Evolutionary conservation across 345 rosid species (phyloP).

Genomic region (Turritis glabra): DNA sequence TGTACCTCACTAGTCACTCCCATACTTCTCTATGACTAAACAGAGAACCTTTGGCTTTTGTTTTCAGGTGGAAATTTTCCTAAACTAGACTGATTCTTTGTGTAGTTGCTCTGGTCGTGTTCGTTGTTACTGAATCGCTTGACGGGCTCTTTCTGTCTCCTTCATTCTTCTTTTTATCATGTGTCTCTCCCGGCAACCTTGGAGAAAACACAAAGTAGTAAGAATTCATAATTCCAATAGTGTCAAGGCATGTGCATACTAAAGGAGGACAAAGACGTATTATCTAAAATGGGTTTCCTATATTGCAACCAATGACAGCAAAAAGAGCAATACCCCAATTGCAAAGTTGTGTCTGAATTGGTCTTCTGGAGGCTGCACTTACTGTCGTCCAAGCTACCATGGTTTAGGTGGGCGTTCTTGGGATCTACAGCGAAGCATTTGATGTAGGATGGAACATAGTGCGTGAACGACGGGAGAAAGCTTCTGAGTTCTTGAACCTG

Average conservation of each 20-base stretch:
- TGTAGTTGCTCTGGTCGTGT: conserved; percentile 3
- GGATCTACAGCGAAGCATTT: conserved; percentile 57
- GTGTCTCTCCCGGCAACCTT: conserved; percentile 63
- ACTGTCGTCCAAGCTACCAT: conserved; percentile 44
- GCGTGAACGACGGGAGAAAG: conserved; percentile 54
- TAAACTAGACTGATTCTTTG: conserved; percentile 39
- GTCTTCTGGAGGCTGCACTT: conserved; percentile 48
- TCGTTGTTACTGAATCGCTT: conserved; percentile 46
- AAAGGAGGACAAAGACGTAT: neutral
- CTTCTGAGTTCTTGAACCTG: conserved; percentile 84
- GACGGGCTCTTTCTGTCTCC: conserved; percentile 53
- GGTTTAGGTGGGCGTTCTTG: conserved; percentile 43
- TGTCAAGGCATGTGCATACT: neutral
- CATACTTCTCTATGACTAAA: conserved; percentile 2
- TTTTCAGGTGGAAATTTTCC: conserved; percentile 12
- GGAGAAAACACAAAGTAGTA: neutral
- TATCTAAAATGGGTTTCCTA: neutral
- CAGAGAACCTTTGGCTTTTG: conserved; percentile 9
- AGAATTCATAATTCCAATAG: neutral
- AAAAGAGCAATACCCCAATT: conserved; percentile 62
- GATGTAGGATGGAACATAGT: conserved; percentile 48
- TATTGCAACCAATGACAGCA: neutral
- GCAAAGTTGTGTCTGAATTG: conserved; percentile 86
- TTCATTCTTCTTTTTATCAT: conserved; percentile 53
- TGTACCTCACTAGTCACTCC: conserved; percentile 12